phyloP scores from a whole-genome alignment of 306 rosid genomes.

The Ochetophila trinervis region DNA sequence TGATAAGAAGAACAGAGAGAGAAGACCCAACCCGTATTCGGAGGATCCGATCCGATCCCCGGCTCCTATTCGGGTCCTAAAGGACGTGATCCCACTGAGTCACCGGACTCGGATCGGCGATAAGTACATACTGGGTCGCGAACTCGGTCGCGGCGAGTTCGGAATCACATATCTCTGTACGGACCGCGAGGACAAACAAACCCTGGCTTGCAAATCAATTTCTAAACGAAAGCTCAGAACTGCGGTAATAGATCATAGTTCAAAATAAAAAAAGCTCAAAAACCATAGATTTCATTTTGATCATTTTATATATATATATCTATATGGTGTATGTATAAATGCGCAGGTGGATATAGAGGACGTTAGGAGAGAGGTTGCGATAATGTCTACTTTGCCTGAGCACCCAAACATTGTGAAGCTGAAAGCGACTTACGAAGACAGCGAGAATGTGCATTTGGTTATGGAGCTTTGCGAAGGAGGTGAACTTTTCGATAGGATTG shows the following conservation, averaged over 20 bases:
- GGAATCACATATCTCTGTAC: slow-evolving; percentile 94
- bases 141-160: slow-evolving; percentile 96
- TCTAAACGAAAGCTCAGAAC: slow-evolving; percentile 89
- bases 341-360: slow-evolving; percentile 64
- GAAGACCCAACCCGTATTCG: slow-evolving; percentile 48
- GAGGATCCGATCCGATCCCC: slow-evolving; percentile 45
- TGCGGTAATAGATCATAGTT: slow-evolving; percentile 24
- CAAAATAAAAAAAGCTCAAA: background rate
- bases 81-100: slow-evolving; percentile 65
- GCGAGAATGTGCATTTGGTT: slow-evolving; percentile 78
- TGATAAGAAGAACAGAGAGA: slow-evolving; percentile 39
- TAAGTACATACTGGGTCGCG: slow-evolving; percentile 83
- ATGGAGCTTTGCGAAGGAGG: slow-evolving; percentile 91
- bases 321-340: background rate
- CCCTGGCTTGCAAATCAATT: slow-evolving; percentile 90
- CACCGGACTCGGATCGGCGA: slow-evolving; percentile 75
- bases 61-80: slow-evolving; percentile 81
- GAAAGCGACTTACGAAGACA: slow-evolving; percentile 69
- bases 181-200: slow-evolving; percentile 76
- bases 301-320: background rate
- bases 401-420: slow-evolving; percentile 73
- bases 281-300: background rate
- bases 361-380: slow-evolving; percentile 80
- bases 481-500: slow-evolving; percentile 78
- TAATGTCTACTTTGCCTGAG: slow-evolving; percentile 78